These are phyloP conservation scores for Plasmodium adleri DNA, from an alignment of 169 alveolate genomes.

Conservation along the genomic window DNA sequence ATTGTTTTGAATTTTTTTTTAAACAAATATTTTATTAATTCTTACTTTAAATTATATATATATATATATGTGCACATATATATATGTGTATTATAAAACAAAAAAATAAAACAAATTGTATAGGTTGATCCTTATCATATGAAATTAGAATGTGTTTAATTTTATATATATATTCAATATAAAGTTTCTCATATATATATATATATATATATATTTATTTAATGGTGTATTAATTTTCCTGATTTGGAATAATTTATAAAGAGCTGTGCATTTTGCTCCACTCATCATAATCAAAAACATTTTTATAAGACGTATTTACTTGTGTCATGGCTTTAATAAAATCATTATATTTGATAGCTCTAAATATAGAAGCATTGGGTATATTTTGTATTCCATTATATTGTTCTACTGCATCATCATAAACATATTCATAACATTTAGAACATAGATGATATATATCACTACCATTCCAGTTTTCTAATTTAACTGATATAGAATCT, in stretches of 20 bases:
- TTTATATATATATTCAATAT: neutral
- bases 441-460: slow-evolving; percentile 88
- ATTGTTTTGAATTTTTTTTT: too few species aligned
- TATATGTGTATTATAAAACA: too few species aligned
- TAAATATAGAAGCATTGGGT: slow-evolving; percentile 86
- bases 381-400: slow-evolving; percentile 88
- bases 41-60: too few species aligned
- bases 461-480: slow-evolving; percentile 91
- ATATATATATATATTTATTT: too few species aligned
- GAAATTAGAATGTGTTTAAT: too few species aligned
- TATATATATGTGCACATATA: too few species aligned
- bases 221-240: too few species aligned
- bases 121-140: too few species aligned
- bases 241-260: neutral
- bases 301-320: slow-evolving; percentile 85
- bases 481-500: slow-evolving; percentile 77
- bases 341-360: slow-evolving; percentile 88
- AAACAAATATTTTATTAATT: too few species aligned
- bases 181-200: too few species aligned
- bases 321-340: slow-evolving; percentile 85
- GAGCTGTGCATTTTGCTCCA: slow-evolving; percentile 73
- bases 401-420: slow-evolving; percentile 89
- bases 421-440: slow-evolving; percentile 91
- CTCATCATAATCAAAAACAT: slow-evolving; percentile 61
- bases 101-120: too few species aligned